These are phyloP conservation scores for Puccinia novopanici DNA, from an alignment of 1,284 basidiomycete species.

Conservation along the genomic window DNA sequence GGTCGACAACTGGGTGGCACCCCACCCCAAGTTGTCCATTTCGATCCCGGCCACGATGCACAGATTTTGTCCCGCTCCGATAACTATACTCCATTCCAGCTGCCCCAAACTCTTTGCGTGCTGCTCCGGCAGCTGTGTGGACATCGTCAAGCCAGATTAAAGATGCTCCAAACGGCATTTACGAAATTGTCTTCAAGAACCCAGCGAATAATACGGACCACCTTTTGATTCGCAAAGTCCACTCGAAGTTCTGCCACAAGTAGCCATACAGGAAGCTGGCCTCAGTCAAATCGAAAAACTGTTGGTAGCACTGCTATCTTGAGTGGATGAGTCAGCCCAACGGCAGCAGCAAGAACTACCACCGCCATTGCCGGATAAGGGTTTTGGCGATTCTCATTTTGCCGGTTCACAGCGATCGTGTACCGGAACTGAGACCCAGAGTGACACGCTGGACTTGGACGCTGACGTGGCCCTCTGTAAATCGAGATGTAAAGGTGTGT, in stretches of 20 bases:
- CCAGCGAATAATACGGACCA: too few relatives aligned
- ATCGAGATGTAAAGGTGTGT: constrained; percentile 31
- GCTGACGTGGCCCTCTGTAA: constrained; percentile 51
- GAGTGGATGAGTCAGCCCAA: constrained; percentile 48
- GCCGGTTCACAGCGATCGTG: neutral
- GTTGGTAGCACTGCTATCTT: constrained; percentile 42
- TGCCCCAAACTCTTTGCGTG: too few relatives aligned
- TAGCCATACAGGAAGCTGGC: constrained; percentile 49
- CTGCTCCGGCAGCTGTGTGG: too few relatives aligned
- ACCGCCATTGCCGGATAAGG: constrained; percentile 35
- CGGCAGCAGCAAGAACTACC: constrained; percentile 35
- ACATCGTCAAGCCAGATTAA: too few relatives aligned
- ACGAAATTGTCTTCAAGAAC: too few relatives aligned
- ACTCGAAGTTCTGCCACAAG: constrained; percentile 14
- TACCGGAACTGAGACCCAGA: neutral
- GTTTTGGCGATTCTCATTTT: neutral
- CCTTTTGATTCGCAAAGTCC: too few relatives aligned
- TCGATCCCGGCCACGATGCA: too few relatives aligned
- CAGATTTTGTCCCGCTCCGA: too few relatives aligned
- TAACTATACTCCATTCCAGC: too few relatives aligned
- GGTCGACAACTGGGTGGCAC: too few relatives aligned
- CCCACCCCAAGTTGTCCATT: too few relatives aligned
- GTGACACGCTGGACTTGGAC: constrained; percentile 40
- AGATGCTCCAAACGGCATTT: too few relatives aligned
- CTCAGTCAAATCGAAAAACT: constrained; percentile 49